A percentile compares a stretch with the other conserved stretches of the same genome.
These are phyloP conservation scores for Acanthamoeba lenticulata DNA, from an alignment of 208 protist genomes.

Conservation along the genomic window DNA sequence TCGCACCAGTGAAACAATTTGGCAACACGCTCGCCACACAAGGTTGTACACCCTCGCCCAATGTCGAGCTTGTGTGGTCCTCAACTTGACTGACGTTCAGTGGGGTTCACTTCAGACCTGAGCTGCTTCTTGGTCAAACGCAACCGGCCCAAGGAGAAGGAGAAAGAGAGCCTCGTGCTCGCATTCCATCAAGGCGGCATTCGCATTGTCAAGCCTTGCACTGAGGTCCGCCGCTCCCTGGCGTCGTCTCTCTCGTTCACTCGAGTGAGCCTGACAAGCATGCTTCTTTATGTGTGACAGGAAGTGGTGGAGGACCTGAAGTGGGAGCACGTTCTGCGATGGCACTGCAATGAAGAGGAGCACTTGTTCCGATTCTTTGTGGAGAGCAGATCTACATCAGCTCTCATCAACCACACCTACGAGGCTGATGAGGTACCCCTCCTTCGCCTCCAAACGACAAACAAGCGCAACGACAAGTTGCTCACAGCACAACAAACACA, in stretches of 20 bases:
- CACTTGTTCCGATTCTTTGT: background rate
- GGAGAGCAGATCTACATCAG: background rate
- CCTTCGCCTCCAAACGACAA: background rate
- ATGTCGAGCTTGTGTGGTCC: background rate
- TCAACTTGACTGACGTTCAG: background rate
- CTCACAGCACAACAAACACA: too few relatives aligned
- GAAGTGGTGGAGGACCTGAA: background rate
- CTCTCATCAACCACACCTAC: conserved; percentile 6
- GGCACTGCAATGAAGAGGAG: background rate
- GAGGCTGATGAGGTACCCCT: background rate
- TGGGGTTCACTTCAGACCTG: background rate
- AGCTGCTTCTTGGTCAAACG: background rate
- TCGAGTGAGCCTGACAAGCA: background rate
- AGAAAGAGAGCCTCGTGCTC: background rate
- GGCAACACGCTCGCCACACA: background rate
- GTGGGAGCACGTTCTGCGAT: background rate
- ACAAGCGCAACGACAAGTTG: background rate
- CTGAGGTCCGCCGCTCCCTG: background rate
- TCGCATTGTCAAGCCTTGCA: background rate
- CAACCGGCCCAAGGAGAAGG: background rate
- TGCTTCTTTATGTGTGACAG: too few relatives aligned
- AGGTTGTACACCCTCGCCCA: background rate
- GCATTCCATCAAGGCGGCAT: background rate
- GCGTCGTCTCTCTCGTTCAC: background rate
- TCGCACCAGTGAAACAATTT: background rate